Percentiles rank a stretch among this genome's conserved stretches.
Evolutionary conservation across 2,329 filamentous ascomycete genomes (phyloP).

Genomic region (Endoconidiophora laricicola): DNA sequence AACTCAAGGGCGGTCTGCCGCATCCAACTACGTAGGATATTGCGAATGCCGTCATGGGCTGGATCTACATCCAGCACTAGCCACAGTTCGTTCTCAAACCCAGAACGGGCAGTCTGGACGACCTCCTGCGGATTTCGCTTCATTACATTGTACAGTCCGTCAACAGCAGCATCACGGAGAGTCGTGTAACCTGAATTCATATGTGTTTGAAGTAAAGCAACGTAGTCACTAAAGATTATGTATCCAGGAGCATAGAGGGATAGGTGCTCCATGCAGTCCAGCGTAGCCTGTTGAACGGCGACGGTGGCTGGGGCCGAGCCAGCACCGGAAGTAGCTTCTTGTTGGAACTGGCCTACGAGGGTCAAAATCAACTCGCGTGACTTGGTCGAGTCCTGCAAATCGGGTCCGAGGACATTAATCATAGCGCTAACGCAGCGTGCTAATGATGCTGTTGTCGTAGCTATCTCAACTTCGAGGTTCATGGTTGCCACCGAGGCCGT

Average conservation of each 20-base stretch:
- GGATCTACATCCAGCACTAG: constrained; percentile 66
- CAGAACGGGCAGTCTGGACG: constrained; percentile 54
- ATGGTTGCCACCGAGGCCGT: constrained; percentile 65
- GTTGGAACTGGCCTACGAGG: constrained; percentile 65
- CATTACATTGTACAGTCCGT: constrained; percentile 89
- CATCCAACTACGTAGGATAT: constrained; percentile 84
- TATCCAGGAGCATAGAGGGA: constrained; percentile 81
- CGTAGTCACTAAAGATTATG: constrained; percentile 70
- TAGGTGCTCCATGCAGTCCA: constrained; percentile 76
- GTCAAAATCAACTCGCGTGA: constrained; percentile 84
- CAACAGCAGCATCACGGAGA: constrained; percentile 64
- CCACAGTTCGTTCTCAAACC: constrained; percentile 86
- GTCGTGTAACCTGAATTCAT: constrained; percentile 52
- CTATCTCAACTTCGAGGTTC: constrained; percentile 74
- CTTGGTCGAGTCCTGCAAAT: constrained; percentile 82
- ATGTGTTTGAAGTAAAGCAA: constrained; percentile 63
- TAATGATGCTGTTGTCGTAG: constrained; percentile 59
- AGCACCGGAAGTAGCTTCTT: constrained; percentile 29
- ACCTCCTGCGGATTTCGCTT: constrained; percentile 77
- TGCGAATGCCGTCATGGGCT: constrained; percentile 62
- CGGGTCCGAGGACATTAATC: constrained; percentile 89
- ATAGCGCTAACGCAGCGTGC: constrained; percentile 84
- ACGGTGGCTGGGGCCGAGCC: constrained; percentile 30
- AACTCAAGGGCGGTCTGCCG: constrained; percentile 72
- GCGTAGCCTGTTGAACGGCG: constrained; percentile 56